Conservation (phyloP, 1,284 basidiomycete species). For the Fomitopsis betulina region DNA sequence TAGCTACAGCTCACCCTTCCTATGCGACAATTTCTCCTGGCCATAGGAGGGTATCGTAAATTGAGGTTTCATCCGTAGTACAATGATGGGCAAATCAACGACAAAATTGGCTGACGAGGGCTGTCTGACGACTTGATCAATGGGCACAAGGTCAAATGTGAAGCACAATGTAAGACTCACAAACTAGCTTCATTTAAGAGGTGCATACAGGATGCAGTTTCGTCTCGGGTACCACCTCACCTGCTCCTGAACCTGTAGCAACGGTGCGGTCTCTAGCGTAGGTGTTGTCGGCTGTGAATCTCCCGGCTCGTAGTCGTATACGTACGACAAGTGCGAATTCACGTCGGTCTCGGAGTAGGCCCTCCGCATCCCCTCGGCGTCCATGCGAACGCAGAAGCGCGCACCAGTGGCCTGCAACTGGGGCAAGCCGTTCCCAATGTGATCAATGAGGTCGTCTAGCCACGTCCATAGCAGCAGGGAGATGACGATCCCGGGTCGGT, state of each 20-base stretch:
- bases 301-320: no score
- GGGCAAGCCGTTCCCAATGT: not conserved
- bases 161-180: no score
- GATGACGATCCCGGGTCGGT: not conserved
- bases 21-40: no score
- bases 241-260: not conserved
- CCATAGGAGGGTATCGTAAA: no score
- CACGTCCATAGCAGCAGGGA: not conserved
- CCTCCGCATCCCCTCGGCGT: not conserved
- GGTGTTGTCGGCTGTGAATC: conserved; percentile 7
- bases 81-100: no score
- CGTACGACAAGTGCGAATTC: no score
- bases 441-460: not conserved
- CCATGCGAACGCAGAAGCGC: not conserved
- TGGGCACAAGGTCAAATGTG: no score
- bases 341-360: not conserved
- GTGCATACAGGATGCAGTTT: not conserved
- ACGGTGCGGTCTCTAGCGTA: conserved; percentile 2
- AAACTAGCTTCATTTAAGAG: no score
- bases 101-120: no score
- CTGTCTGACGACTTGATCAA: no score
- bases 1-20: no score
- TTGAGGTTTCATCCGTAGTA: no score
- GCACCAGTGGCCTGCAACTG: not conserved
- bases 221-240: not conserved